Evolutionary conservation across 1,139 yeast species (phyloP).

Genomic region (Zygosaccharomyces sapae): DNA sequence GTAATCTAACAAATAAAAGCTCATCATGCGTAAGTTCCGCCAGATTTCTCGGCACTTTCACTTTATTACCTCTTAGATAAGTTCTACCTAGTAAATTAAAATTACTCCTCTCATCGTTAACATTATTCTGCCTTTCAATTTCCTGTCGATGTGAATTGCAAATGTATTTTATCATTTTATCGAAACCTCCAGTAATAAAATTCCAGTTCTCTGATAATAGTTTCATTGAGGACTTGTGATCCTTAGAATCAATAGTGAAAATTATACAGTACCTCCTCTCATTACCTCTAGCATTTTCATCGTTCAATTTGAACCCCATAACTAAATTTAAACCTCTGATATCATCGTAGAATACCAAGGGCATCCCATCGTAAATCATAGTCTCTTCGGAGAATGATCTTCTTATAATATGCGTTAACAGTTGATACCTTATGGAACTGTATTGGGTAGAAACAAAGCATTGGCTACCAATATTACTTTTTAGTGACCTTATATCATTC

Average conservation of each 20-base stretch:
- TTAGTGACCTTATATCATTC: conserved; percentile 23
- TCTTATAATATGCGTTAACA: conserved; percentile 46
- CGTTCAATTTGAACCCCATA: conserved; percentile 63
- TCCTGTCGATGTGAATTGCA: conserved; percentile 43
- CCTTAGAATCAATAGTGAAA: conserved; percentile 57
- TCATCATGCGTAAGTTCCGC: conserved; percentile 58
- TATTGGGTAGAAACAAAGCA: conserved; percentile 54
- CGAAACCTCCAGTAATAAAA: conserved; percentile 48
- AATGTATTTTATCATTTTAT: conserved; percentile 48
- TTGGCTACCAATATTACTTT: conserved; percentile 19
- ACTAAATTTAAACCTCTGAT: conserved; percentile 64
- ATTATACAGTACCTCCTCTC: conserved; percentile 68
- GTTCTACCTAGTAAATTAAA: conserved; percentile 37
- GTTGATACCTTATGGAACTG: conserved; percentile 45
- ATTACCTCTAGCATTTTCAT: conserved; percentile 71
- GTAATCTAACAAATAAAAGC: conserved; percentile 58
- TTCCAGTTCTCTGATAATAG: conserved; percentile 56
- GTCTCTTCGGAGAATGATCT: conserved; percentile 72
- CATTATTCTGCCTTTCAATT: conserved; percentile 25
- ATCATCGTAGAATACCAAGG: conserved; percentile 69
- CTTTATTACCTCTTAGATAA: conserved; percentile 46
- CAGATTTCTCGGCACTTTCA: conserved; percentile 53
- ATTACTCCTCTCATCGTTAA: conserved; percentile 42
- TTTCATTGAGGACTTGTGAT: conserved; percentile 33
- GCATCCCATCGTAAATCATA: conserved; percentile 58